Evolutionary conservation across 2,329 filamentous ascomycete genomes (phyloP).

Genomic region (Lithohypha guttulata): DNA sequence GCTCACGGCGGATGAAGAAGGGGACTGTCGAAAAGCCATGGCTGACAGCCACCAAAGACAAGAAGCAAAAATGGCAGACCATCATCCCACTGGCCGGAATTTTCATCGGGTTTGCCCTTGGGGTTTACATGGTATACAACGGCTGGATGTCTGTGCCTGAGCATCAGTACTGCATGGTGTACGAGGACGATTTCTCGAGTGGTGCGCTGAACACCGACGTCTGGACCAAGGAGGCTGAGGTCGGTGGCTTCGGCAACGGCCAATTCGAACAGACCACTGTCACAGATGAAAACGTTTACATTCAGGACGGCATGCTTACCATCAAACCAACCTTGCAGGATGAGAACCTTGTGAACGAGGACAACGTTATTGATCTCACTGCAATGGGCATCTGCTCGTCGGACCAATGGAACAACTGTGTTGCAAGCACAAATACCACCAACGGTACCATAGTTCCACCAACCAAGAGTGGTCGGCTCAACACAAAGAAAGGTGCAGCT

Average conservation of each 20-base stretch:
- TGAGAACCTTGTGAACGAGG: slow-evolving; percentile 50
- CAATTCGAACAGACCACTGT: slow-evolving; percentile 69
- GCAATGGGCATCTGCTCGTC: slow-evolving; percentile 59
- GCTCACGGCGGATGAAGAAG: slow-evolving; percentile 61
- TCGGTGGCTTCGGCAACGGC: slow-evolving; percentile 47
- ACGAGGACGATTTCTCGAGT: slow-evolving; percentile 55
- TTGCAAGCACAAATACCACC: slow-evolving; percentile 63
- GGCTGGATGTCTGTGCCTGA: slow-evolving; percentile 60
- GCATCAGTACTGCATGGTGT: slow-evolving; percentile 60
- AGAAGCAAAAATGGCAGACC: slow-evolving; percentile 76
- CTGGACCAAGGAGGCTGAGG: slow-evolving; percentile 65
- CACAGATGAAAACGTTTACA: slow-evolving; percentile 61
- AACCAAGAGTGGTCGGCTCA: slow-evolving; percentile 65
- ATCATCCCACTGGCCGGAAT: slow-evolving; percentile 67
- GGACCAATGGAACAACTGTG: slow-evolving; percentile 47
- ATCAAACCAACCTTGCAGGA: slow-evolving; percentile 74
- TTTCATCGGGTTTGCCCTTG: slow-evolving; percentile 54
- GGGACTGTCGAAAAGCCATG: slow-evolving; percentile 67
- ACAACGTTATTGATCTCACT: slow-evolving; percentile 59
- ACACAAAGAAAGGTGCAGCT: slow-evolving; percentile 56
- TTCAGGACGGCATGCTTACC: slow-evolving; percentile 57
- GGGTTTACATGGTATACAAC: slow-evolving; percentile 64
- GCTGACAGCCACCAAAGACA: slow-evolving; percentile 55
- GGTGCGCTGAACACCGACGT: slow-evolving; percentile 35
- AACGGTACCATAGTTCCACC: slow-evolving; percentile 70